Conservation (phyloP, 345 rosid species). For the Eucalyptus regnans region DNA sequence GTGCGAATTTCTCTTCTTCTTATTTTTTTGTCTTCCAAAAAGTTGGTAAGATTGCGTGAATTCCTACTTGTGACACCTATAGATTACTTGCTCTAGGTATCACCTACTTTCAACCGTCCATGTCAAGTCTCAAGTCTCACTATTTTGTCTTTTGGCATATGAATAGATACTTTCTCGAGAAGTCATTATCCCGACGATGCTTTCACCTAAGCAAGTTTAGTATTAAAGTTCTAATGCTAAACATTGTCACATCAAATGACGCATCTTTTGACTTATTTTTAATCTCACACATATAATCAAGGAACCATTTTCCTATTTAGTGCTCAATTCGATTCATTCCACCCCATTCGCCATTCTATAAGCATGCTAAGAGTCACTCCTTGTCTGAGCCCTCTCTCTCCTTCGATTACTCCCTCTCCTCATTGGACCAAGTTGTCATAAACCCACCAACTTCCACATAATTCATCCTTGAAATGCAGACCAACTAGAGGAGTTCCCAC, state of each 20-base stretch:
- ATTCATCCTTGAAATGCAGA: too few species aligned
- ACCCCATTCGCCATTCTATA: background rate
- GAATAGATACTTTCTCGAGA: too few species aligned
- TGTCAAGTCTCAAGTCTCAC: background rate
- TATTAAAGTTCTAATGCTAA: accelerated
- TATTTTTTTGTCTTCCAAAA: too few species aligned
- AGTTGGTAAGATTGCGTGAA: background rate
- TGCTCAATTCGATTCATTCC: background rate
- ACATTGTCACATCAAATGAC: accelerated
- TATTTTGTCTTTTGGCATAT: accelerated
- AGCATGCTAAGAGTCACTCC: background rate
- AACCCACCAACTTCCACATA: too few species aligned
- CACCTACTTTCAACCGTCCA: accelerated
- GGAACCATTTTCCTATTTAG: accelerated
- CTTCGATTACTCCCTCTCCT: background rate
- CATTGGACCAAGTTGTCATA: accelerated
- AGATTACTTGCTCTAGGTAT: too few species aligned
- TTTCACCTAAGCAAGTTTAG: accelerated
- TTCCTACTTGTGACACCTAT: background rate
- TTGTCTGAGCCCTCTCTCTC: accelerated
- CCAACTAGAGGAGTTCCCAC: accelerated
- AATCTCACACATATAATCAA: background rate
- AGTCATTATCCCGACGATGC: accelerated
- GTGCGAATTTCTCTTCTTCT: background rate
- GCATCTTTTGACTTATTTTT: background rate